A percentile compares a stretch with the other conserved stretches of the same genome.
phyloP scores from a whole-genome alignment of 345 rosid species.

The Microcos paniculata region DNA sequence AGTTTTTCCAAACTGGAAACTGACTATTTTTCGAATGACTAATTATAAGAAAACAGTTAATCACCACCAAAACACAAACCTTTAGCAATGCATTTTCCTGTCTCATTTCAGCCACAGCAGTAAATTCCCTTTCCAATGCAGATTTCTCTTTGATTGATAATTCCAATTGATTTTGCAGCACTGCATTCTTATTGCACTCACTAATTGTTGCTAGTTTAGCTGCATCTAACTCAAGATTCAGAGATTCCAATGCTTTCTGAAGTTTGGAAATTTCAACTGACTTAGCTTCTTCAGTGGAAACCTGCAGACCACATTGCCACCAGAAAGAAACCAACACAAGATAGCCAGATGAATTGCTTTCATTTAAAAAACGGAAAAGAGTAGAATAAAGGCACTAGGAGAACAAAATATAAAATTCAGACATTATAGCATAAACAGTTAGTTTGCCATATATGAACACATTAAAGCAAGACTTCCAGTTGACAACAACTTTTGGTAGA shows the following conservation, averaged over 20 bases:
- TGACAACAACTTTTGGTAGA: not conserved
- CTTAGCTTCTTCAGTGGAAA: conserved; percentile 78
- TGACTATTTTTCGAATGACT: not conserved
- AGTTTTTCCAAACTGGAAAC: not conserved
- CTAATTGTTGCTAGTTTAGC: conserved; percentile 82
- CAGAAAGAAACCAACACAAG: not conserved
- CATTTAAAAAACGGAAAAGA: not conserved
- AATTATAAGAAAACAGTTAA: not conserved
- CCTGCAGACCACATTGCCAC: conserved; percentile 45
- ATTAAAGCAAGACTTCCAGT: not conserved
- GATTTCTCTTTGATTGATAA: conserved; percentile 69
- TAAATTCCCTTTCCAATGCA: conserved; percentile 69
- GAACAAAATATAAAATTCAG: not conserved
- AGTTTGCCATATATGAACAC: not conserved
- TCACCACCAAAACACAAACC: conserved; percentile 44
- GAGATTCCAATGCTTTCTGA: conserved; percentile 64
- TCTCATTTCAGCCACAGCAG: conserved; percentile 59
- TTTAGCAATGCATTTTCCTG: conserved; percentile 66
- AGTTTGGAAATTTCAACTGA: conserved; percentile 71
- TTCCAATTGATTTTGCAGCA: conserved; percentile 79
- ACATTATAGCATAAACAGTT: not conserved
- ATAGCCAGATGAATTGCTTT: not conserved
- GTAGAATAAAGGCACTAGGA: not conserved
- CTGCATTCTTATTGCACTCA: conserved; percentile 85
- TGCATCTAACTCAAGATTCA: conserved; percentile 90